A percentile compares a stretch with the other conserved stretches of the same genome.
Evolutionary conservation across 1,284 basidiomycete genomes (phyloP).

Genomic region (Mycosarcoma maydis): DNA sequence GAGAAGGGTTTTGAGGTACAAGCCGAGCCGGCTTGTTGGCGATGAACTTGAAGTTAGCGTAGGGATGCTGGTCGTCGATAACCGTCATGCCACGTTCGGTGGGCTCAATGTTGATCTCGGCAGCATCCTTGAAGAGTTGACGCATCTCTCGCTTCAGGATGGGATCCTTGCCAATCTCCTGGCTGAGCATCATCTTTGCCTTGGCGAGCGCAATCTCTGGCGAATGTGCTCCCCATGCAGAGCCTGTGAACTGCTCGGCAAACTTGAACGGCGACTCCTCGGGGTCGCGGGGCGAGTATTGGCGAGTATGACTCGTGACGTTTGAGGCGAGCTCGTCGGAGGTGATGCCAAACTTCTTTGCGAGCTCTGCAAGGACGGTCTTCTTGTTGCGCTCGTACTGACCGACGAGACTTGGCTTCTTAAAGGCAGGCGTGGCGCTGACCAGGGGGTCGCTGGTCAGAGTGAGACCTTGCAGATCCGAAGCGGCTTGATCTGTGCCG

Average conservation of each 20-base stretch:
- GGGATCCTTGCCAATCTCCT: constrained; percentile 93
- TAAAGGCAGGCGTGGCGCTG: constrained; percentile 71
- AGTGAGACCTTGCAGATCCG: constrained; percentile 66
- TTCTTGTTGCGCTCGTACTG: constrained; percentile 86
- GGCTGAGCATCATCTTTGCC: constrained; percentile 85
- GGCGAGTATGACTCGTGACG: constrained; percentile 73
- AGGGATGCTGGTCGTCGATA: constrained; percentile 88
- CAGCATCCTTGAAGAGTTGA: constrained; percentile 79
- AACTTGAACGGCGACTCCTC: constrained; percentile 41
- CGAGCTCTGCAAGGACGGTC: constrained; percentile 78
- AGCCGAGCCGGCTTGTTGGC: constrained; percentile 80
- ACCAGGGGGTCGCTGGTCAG: constrained; percentile 37
- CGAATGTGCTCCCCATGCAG: constrained; percentile 40
- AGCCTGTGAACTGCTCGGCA: constrained; percentile 63
- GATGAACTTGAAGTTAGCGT: constrained; percentile 96
- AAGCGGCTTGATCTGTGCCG: constrained; percentile 74
- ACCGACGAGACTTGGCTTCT: constrained; percentile 84
- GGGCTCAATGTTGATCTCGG: constrained; percentile 82
- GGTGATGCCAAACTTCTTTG: constrained; percentile 81
- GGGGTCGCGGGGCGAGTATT: constrained; percentile 74
- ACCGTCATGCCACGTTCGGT: constrained; percentile 90
- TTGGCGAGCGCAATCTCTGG: constrained; percentile 52
- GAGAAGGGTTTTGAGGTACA: constrained; percentile 72
- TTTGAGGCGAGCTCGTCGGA: constrained; percentile 83
- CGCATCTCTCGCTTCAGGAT: constrained; percentile 83